Evolutionary conservation across 208 protist genomes (phyloP).

Genomic region (Porcisia hertigi): DNA sequence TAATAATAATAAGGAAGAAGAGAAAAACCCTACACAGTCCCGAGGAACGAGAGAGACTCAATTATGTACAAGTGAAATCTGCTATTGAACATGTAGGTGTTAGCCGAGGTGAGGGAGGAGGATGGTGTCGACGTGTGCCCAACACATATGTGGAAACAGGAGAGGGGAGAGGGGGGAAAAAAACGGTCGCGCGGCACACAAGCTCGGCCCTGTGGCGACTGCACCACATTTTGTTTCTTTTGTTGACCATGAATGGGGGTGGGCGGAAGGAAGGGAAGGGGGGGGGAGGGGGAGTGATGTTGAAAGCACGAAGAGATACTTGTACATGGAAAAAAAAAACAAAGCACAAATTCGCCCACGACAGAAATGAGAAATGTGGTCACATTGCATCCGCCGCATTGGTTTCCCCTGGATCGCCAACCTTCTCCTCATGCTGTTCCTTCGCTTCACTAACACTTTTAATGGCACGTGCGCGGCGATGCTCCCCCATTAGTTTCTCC

Average conservation of each 20-base stretch:
- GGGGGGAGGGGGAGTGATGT: neutral
- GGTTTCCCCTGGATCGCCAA: no score
- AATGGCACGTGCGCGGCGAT: constrained; percentile 37
- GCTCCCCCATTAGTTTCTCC: constrained; percentile 44
- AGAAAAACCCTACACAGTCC: neutral
- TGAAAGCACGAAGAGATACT: neutral
- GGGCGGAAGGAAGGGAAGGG: no score
- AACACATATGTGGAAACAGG: neutral
- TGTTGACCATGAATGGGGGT: neutral
- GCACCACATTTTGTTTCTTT: neutral
- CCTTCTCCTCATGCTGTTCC: neutral
- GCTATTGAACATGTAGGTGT: neutral
- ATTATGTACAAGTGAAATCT: neutral
- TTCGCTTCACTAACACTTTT: constrained; percentile 14
- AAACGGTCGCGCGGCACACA: neutral
- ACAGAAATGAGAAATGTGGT: no score
- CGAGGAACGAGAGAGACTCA: neutral
- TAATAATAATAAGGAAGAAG: neutral
- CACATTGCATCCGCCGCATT: neutral
- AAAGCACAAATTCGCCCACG: no score
- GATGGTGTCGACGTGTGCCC: neutral
- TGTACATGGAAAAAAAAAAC: no score
- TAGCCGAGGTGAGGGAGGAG: neutral
- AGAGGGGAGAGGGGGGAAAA: neutral
- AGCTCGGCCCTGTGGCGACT: neutral